Percentiles rank a stretch among this genome's conserved stretches.
Conservation (phyloP, 345 rosid species). For the Moricandia arvensis region DNA sequence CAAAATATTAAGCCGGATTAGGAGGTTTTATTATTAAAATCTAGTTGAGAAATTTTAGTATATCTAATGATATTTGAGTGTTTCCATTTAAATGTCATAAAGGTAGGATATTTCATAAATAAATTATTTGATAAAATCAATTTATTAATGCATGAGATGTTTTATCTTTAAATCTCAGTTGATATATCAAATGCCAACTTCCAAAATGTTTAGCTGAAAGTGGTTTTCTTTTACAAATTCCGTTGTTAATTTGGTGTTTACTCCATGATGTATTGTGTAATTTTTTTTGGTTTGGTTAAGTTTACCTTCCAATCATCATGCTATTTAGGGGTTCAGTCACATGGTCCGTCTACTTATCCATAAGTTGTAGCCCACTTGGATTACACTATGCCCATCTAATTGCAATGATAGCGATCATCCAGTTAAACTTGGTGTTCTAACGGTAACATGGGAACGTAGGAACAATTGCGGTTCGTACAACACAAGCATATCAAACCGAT, state of each 20-base stretch:
- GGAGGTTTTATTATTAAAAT: neutral
- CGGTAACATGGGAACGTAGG: neutral
- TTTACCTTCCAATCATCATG: neutral
- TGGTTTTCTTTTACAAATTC: neutral
- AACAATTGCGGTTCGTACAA: neutral
- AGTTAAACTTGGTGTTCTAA: neutral
- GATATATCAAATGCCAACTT: neutral
- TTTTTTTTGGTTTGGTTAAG: neutral
- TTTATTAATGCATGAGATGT: neutral
- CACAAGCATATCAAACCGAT: neutral
- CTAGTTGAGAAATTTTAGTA: neutral
- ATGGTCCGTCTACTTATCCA: constrained; percentile 12
- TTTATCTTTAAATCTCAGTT: neutral
- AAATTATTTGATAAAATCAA: neutral
- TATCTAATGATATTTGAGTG: neutral
- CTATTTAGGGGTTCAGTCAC: neutral
- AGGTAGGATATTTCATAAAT: neutral
- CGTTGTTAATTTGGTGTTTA: neutral
- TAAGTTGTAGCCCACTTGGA: neutral
- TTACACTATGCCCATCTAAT: neutral
- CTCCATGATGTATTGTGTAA: neutral
- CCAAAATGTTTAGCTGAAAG: neutral
- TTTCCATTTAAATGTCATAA: neutral
- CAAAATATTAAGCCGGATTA: neutral
- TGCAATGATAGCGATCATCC: neutral